Evolutionary conservation across 768 basidiomycete species (phyloP).

Genomic region (Lentinula lateritia): DNA sequence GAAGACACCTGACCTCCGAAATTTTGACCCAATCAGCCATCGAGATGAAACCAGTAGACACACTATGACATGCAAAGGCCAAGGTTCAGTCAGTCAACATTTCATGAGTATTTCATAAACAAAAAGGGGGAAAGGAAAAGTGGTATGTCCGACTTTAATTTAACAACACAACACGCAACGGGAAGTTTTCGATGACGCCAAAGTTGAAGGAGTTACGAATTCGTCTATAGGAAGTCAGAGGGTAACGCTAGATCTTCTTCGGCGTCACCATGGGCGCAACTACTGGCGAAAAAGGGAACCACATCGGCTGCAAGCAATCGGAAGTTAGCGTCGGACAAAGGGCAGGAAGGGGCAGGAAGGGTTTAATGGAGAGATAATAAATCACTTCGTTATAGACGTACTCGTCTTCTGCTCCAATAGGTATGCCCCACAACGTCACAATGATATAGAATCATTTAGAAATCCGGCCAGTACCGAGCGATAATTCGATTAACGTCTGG

Average conservation of each 20-base stretch:
- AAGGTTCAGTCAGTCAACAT: neutral
- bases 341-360: neutral
- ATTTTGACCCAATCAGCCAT: conserved; percentile 66
- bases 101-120: neutral
- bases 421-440: conserved; percentile 65
- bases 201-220: conserved; percentile 29
- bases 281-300: too few species aligned
- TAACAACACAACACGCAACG: neutral
- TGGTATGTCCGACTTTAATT: neutral
- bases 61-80: neutral
- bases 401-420: conserved; percentile 92
- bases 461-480: conserved; percentile 95
- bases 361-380: conserved; percentile 7
- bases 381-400: conserved; percentile 31
- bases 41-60: neutral
- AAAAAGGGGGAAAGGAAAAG: neutral
- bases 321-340: neutral
- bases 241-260: conserved; percentile 65
- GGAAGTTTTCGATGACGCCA: neutral
- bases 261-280: too few species aligned
- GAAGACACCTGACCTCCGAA: conserved; percentile 71
- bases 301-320: neutral
- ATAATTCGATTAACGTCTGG: conserved; percentile 76
- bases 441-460: conserved; percentile 61
- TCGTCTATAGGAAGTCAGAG: too few species aligned